A percentile compares a stretch with the other conserved stretches of the same genome.
These are phyloP conservation scores for Corylus avellana DNA, from an alignment of 306 rosid species.

Conservation along the genomic window DNA sequence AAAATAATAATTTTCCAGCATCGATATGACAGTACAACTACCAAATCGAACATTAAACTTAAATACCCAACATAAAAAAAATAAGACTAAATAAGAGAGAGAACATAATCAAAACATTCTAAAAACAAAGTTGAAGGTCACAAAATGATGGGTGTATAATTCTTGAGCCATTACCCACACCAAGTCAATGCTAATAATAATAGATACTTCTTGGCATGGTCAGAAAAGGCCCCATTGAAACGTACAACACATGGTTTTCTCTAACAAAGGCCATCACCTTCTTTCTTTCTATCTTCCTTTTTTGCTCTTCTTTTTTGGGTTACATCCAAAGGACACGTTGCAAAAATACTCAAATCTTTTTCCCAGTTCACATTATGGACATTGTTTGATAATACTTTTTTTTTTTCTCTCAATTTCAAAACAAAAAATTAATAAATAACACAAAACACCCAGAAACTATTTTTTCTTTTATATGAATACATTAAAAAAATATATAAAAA, in stretches of 20 bases:
- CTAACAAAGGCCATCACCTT: slow-evolving; percentile 12
- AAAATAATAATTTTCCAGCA: neutral
- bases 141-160: neutral
- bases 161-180: neutral
- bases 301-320: neutral
- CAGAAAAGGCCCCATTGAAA: neutral
- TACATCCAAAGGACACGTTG: slow-evolving; percentile 19
- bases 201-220: neutral
- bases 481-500: too few relatives aligned
- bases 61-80: neutral
- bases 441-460: too few relatives aligned
- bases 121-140: neutral
- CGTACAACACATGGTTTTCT: neutral
- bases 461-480: too few relatives aligned
- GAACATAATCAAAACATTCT: neutral
- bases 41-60: slow-evolving; percentile 25
- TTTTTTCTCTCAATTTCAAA: too few relatives aligned
- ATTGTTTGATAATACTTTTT: too few relatives aligned
- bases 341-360: slow-evolving; percentile 18
- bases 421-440: too few relatives aligned
- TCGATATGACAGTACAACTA: slow-evolving; percentile 38
- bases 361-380: slow-evolving; percentile 16
- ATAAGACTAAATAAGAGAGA: neutral
- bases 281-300: neutral
- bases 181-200: neutral